A percentile compares a stretch with the other conserved stretches of the same genome.
phyloP scores from a whole-genome alignment of 345 rosid genomes.

The Syzygium oleosum region DNA sequence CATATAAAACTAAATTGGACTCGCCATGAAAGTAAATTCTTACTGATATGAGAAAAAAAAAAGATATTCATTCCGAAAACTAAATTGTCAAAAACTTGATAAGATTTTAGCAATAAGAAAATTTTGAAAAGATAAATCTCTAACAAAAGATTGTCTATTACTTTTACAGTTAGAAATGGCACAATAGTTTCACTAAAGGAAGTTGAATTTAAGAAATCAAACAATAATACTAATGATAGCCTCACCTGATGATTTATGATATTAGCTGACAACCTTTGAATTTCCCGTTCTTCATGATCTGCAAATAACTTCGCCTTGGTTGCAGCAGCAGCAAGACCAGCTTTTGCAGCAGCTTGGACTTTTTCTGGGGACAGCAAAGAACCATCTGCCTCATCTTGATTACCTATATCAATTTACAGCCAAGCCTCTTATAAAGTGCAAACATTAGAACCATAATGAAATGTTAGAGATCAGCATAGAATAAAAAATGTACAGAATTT shows the following conservation, averaged over 20 bases:
- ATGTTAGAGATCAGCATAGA: neutral
- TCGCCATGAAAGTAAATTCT: neutral
- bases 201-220: neutral
- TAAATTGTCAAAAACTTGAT: neutral
- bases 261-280: conserved; percentile 93
- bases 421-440: conserved; percentile 27
- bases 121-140: neutral
- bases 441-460: neutral
- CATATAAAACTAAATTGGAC: neutral
- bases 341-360: conserved; percentile 71
- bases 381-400: conserved; percentile 42
- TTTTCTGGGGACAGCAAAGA: conserved; percentile 54
- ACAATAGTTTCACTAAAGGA: neutral
- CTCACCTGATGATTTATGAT: conserved; percentile 90
- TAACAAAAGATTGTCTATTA: neutral
- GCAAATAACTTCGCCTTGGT: conserved; percentile 95
- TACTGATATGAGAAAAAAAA: neutral
- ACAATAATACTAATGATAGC: neutral
- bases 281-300: conserved; percentile 98
- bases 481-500: neutral
- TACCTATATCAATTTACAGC: conserved; percentile 20
- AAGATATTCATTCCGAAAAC: neutral
- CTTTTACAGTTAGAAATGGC: neutral
- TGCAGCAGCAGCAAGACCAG: conserved; percentile 94
- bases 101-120: neutral